phyloP scores from a whole-genome alignment of 352 stramenopile species.

The Phytophthora constricta region DNA sequence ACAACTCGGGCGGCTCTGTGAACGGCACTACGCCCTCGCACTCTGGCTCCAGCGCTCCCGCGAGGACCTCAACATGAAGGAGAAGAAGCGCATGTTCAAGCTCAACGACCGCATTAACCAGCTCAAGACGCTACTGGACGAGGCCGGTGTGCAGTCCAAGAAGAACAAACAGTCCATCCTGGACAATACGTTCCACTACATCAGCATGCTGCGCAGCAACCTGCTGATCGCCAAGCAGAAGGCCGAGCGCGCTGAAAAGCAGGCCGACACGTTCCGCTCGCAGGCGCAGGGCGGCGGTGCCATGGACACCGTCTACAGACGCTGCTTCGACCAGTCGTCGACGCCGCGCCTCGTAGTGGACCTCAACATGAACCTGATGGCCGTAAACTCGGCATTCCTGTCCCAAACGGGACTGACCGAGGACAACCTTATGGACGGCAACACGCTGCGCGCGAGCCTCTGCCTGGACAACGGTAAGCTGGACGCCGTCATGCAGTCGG shows the following conservation, averaged over 20 bases:
- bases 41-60: constrained; percentile 59
- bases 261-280: constrained; percentile 57
- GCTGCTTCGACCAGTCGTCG: constrained; percentile 72
- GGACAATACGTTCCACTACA: constrained; percentile 71
- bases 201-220: constrained; percentile 69
- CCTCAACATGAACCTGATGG: constrained; percentile 55
- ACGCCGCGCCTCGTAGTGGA: constrained; percentile 65
- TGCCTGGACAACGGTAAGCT: constrained; percentile 62
- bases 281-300: constrained; percentile 38
- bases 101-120: constrained; percentile 86
- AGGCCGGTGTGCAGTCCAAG: constrained; percentile 69
- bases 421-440: constrained; percentile 46
- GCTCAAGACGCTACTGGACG: constrained; percentile 64
- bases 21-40: constrained; percentile 40
- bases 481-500: constrained; percentile 49
- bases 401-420: constrained; percentile 50
- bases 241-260: constrained; percentile 58
- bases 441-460: constrained; percentile 48
- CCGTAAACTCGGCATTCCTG: constrained; percentile 67
- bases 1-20: constrained; percentile 48
- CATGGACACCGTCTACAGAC: constrained; percentile 58
- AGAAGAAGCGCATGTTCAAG: constrained; percentile 91
- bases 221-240: constrained; percentile 69
- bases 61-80: constrained; percentile 84
- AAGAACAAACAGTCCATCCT: constrained; percentile 83